Evolutionary conservation across 208 protist genomes (phyloP).

Genomic region (Leishmania aethiopica): DNA sequence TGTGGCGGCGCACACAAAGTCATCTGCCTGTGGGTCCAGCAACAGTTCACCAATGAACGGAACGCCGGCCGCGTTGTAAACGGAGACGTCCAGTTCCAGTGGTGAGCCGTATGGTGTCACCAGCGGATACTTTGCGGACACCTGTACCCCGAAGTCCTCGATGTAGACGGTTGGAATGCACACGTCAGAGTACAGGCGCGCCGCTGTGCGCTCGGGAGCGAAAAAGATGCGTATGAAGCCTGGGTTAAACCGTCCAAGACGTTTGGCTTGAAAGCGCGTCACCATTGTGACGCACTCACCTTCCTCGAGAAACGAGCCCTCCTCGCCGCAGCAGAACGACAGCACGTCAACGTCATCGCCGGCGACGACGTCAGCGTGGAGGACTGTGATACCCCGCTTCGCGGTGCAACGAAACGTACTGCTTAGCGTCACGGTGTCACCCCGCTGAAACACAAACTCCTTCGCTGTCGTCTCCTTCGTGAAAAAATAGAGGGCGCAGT

Average conservation of each 20-base stretch:
- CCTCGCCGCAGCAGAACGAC: constrained; percentile 32
- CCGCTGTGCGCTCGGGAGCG: constrained; percentile 20
- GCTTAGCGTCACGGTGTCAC: constrained; percentile 47
- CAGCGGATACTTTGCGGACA: constrained; percentile 45
- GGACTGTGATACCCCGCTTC: constrained; percentile 45
- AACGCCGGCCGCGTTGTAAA: constrained; percentile 36
- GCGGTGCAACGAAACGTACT: constrained; percentile 48
- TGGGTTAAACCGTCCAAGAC: constrained; percentile 32
- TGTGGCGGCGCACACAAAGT: constrained; percentile 40
- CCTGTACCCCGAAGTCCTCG: constrained; percentile 32
- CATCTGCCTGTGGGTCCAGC: constrained; percentile 29
- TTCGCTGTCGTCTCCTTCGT: constrained; percentile 26
- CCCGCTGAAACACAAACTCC: constrained; percentile 29
- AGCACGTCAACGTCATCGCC: constrained; percentile 41
- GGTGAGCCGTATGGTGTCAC: constrained; percentile 30
- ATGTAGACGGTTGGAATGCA: constrained; percentile 51
- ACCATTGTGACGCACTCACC: constrained; percentile 60
- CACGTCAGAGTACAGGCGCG: constrained; percentile 52
- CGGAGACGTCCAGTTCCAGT: constrained; percentile 39
- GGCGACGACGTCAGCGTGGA: constrained; percentile 45
- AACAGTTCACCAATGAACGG: constrained; percentile 46
- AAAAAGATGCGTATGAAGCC: constrained; percentile 68
- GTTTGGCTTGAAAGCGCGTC: constrained; percentile 33
- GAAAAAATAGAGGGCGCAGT: constrained; percentile 44
- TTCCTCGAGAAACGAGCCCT: constrained; percentile 50